These are phyloP conservation scores for Cytospora paraplurivora DNA, from an alignment of 2,329 filamentous ascomycete genomes.

Conservation along the genomic window DNA sequence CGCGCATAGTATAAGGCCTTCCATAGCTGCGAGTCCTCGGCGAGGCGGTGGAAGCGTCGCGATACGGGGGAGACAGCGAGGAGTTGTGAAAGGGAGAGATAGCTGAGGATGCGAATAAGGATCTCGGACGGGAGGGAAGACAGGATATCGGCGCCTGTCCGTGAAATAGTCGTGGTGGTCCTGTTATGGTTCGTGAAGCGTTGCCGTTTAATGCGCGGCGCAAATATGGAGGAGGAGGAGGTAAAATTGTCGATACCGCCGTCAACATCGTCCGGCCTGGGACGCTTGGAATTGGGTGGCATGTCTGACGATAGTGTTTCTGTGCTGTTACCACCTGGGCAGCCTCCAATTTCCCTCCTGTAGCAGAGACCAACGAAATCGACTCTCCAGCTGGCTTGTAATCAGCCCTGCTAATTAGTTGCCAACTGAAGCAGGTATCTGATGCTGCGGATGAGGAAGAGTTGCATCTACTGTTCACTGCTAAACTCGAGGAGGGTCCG, in stretches of 20 bases:
- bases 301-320: not conserved
- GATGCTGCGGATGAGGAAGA: not conserved
- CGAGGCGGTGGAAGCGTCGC: conserved; percentile 69
- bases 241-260: conserved; percentile 1
- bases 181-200: not conserved
- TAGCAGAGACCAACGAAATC: not conserved
- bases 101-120: conserved; percentile 79
- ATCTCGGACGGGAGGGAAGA: conserved; percentile 84
- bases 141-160: conserved; percentile 56
- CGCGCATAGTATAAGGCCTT: conserved; percentile 83
- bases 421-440: not conserved
- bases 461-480: not conserved
- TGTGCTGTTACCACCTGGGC: not conserved
- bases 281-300: conserved; percentile 15
- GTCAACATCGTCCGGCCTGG: conserved; percentile 4
- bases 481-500: not conserved
- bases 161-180: not conserved
- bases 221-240: not conserved
- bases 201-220: conserved; percentile 14
- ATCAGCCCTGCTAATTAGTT: not conserved
- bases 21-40: conserved; percentile 87
- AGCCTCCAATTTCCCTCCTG: not conserved
- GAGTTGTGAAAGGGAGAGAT: conserved; percentile 70
- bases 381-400: not conserved
- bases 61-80: conserved; percentile 68